Base-by-base conservation (phyloP, 495 filamentous ascomycete genomes). In the Extremus antarcticus region DNA sequence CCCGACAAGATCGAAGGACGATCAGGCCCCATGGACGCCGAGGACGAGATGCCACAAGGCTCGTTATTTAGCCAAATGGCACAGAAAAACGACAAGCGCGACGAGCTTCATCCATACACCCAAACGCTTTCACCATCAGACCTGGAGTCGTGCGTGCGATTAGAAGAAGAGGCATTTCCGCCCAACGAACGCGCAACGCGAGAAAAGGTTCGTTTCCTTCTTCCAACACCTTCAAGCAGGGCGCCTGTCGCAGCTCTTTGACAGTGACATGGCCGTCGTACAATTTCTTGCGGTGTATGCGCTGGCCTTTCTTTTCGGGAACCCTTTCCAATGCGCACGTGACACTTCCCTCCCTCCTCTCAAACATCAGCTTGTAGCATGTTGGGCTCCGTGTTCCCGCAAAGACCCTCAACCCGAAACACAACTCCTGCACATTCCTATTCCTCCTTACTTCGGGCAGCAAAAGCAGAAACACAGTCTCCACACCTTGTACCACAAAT, bases 141-240 rank as follows among this genome's bases (percentile, higher is more conserved):
- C 64, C 70, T 88, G 11, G 87, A 92, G 0, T 81, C 85, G 20
- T 91, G 87, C 66, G 71, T 88, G 23, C 72, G 72, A 15, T 76
- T 96, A 32, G 90, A 96, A 68, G 79, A 82, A 47, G 79, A 76
- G 0, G 79, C 84, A 1, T 95, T 95, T 62, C 76, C 81, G 0
- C 72, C 86, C 56, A 70, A 74, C 4, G 84, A 94, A 68, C 76
- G 87, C 38, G 85, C 83, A 58, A 78, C 85, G 17, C 75, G 73
- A 64, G 88, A 94, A 59, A 94, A 95, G 81, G 90, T 87, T 74
- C 56, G 75, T 54, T 23, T 16, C 2, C 48, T 16, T n/a, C 2
- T 43, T 35, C 8, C 17, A 9, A 7, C 15, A 17, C 17, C 41
- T 17, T 45, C 41, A n/a, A 17, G 15, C 19, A 21, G 15, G 41